Evolutionary conservation across 2,329 filamentous ascomycete genomes (phyloP).

Genomic region (Cytospora chrysosperma): DNA sequence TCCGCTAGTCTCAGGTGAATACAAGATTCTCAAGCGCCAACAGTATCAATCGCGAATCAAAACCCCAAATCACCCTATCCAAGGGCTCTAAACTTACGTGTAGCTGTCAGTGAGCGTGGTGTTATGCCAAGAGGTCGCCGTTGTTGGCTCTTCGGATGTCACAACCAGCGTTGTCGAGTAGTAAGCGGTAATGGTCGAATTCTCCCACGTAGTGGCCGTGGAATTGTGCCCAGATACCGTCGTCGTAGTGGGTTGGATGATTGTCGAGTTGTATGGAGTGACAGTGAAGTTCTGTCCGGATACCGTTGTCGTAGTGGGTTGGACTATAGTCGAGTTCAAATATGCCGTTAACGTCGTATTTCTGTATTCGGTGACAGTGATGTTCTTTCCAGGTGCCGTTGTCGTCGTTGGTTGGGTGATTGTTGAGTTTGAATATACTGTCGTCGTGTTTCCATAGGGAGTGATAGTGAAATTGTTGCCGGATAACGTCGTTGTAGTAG

Average conservation of each 20-base stretch:
- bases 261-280: background rate
- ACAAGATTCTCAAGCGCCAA: background rate
- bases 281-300: background rate
- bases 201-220: background rate
- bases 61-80: background rate
- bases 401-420: too few species aligned
- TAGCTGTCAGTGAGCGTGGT: background rate
- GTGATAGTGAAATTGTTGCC: too few species aligned
- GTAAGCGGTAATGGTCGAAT: background rate
- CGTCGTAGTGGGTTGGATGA: background rate
- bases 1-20: background rate
- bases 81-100: background rate
- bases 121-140: background rate
- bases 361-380: background rate
- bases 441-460: too few species aligned
- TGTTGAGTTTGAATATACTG: background rate
- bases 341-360: slow-evolving; percentile 6
- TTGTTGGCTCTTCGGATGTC: background rate
- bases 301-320: background rate
- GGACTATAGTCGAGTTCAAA: background rate
- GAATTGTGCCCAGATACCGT: background rate
- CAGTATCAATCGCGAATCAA: background rate
- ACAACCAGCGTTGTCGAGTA: background rate
- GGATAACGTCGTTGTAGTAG: too few species aligned
- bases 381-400: too few species aligned